phyloP scores from a whole-genome alignment of 441 rosid genomes.

The Mallotus repandus region DNA sequence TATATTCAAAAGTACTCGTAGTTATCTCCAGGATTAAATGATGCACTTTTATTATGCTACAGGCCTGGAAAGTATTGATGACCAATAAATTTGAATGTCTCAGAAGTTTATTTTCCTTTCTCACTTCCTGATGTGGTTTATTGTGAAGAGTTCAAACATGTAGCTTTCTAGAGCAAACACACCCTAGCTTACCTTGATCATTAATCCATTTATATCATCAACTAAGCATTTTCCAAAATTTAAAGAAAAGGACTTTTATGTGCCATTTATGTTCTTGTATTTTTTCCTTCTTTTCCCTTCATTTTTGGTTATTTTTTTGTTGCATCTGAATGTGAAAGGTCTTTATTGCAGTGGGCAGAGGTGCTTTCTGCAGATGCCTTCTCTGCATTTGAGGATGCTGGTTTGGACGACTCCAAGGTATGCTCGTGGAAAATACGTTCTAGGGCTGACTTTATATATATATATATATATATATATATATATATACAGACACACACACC shows the following conservation, averaged over 20 bases:
- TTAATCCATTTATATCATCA: background rate
- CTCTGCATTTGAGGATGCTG: constrained; percentile 97
- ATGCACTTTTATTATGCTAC: background rate
- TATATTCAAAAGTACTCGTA: background rate
- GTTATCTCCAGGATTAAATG: background rate
- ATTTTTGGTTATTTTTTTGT: background rate
- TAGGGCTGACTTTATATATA: background rate
- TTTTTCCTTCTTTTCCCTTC: background rate
- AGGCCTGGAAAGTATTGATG: background rate
- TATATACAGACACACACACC: background rate
- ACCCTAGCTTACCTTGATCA: constrained; percentile 7
- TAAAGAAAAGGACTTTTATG: background rate
- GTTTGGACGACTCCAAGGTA: constrained; percentile 74
- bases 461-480: background rate
- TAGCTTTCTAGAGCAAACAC: background rate
- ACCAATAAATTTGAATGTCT: background rate
- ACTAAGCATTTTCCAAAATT: background rate
- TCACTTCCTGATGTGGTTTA: background rate
- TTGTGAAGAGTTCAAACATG: background rate
- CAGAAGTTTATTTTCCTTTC: background rate
- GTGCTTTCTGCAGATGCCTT: constrained; percentile 99
- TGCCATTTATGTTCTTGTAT: background rate
- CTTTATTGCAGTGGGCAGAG: constrained; percentile 90
- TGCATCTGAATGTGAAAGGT: constrained; percentile 23
- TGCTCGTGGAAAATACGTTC: constrained; percentile 16